Base-by-base conservation (phyloP, 2,329 filamentous ascomycete genomes). In the Fusarium virguliforme region DNA sequence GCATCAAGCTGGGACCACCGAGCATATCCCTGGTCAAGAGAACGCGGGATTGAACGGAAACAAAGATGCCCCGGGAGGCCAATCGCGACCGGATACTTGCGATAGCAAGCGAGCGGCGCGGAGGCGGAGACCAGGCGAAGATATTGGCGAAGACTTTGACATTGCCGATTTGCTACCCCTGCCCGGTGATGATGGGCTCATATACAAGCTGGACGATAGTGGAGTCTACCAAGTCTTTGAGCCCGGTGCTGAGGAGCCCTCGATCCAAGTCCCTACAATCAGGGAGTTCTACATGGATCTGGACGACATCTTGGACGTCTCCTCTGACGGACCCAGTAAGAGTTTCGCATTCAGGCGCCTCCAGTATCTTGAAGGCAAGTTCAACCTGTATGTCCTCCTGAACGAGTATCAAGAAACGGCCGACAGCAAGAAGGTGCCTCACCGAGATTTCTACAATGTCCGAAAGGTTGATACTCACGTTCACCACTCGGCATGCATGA, bases 401-500 rank as follows among this genome's bases (percentile, higher is more conserved):
- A 98, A 99, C 79, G 96, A 98, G 80, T 98, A 98, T 74, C 95
- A 98, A 79, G 96, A 99, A 81, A 96, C 97, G 58, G 95, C 96
- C 65, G 96, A 99, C 84, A 98, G 94, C 80, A 99, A 99, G 81
- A 95, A 93, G 76, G 96, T 98, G 60, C 96, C 96, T 3, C 96
- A 99, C 81, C 91, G 96, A 84, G 96, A 99, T 82, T 99, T 99
- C 79, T 99, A 99, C 85, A 99, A 99, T 78, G 96, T 99, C 54
- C 89, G 96, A 79, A 99, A 99, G 81, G 96, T 99, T 56, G 96
- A 99, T 79, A 99, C 96, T 8, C 96, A 99, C 86, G 96, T 99
- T 75, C 96, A 99, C 79, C 96, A 99, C 81, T 99, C 96, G 15
- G 96, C 96, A 26, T 99, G 96, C 80, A 99, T 99, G 96, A 99